A percentile compares a stretch with the other conserved stretches of the same genome.
These are phyloP conservation scores for Lyophyllum decastes DNA, from an alignment of 768 basidiomycete genomes.

Conservation along the genomic window DNA sequence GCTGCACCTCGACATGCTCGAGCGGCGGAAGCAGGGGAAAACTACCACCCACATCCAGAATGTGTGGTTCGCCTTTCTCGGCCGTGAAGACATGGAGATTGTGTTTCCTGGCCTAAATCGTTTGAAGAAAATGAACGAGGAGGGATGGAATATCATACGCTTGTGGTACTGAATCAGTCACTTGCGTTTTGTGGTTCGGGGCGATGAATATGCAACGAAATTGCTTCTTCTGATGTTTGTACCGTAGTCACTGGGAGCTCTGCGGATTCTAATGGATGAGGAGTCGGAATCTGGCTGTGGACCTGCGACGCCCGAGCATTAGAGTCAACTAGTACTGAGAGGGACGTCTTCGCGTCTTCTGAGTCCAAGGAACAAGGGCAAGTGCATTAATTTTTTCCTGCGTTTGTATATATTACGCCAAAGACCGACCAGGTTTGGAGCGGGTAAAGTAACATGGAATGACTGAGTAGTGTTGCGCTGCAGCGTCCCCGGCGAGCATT, in stretches of 20 bases:
- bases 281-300: too few relatives aligned
- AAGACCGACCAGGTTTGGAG: neutral
- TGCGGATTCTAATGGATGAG: too few relatives aligned
- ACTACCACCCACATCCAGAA: slow-evolving; percentile 1
- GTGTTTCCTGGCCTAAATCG: neutral
- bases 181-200: neutral
- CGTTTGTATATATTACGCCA: neutral
- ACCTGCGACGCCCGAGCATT: too few relatives aligned
- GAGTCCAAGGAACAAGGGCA: neutral
- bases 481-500: neutral
- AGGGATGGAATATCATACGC: slow-evolving; percentile 6
- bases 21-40: neutral
- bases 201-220: too few relatives aligned
- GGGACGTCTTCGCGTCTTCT: too few relatives aligned
- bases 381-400: neutral
- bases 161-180: neutral
- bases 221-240: too few relatives aligned
- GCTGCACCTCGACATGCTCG: slow-evolving; percentile 8
- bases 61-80: neutral
- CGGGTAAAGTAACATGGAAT: neutral
- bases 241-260: too few relatives aligned
- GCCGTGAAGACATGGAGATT: neutral
- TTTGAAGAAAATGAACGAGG: neutral
- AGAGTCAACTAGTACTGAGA: too few relatives aligned
- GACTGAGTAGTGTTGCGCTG: neutral